Base-by-base conservation (phyloP, 1,284 basidiomycete species). In the Fomes fomentarius region DNA sequence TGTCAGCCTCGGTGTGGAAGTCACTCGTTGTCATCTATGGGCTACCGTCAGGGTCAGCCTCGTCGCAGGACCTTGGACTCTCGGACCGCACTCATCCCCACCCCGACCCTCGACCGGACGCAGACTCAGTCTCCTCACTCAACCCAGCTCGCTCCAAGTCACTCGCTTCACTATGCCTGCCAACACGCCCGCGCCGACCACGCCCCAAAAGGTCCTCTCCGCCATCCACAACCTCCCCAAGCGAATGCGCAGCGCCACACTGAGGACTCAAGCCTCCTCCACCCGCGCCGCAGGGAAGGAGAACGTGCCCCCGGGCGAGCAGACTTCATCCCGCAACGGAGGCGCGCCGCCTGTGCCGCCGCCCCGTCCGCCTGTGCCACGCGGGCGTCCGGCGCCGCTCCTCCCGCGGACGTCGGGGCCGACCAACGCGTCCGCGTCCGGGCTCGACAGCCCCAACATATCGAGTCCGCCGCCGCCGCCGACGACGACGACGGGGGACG, bases 201-300 rank as follows among this genome's bases (percentile, higher is more conserved):
- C 61, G 6, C 45, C 63, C 24, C 56, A 57, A 53, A 58, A 45
- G 19, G 62, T 65, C 38, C 63, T 65, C 49, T 52, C 61, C 22
- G 56, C 60, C 14, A 62, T 65, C 54, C 59, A 65, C 58, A 65
- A 65, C 55, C 47, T 65, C 47, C 63, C 62, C 39, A 57, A 55
- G 39, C 54, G 56, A 10, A 57, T 63, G 50, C 60, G 61, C 47
- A 63, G 60, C 50, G 49, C 50, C 14, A 56, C 52, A 5, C 38
- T 62, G 33, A 50, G 58, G 37, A 38, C 47, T 11, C 40, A 46
- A 4, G 47, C 30, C 8, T 41, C 50, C 19, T 21, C 24, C n/a
- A 15, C 50, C 24, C 51, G 50, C 26, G 40, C 51, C 24, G 19
- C 33, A 19, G 63, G 62, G 8, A 65, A 63, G 50, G 63, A 65